Evolutionary conservation across 2,329 filamentous ascomycete species (phyloP), one percentile per base, ranked within the genome.

Genomic region (Diaporthe citriasiana): DNA sequence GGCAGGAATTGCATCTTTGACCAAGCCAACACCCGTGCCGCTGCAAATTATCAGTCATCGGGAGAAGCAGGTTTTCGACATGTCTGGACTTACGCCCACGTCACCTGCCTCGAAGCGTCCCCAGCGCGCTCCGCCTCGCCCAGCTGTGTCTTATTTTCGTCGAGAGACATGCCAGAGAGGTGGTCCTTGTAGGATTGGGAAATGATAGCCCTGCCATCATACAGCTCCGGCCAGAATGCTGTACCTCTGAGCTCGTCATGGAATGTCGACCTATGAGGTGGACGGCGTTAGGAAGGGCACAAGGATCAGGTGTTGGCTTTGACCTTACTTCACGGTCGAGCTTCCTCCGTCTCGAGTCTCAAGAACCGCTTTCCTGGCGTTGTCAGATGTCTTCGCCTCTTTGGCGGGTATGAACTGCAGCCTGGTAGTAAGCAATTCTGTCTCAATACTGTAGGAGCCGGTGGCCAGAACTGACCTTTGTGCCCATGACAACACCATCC

Each of bases 11-110:
- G 77, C 77, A 35, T 84, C 81, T n/a, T 79, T 84, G n/a, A 88
- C 82, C 35, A 87, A 77, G 3, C 86, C 86, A 25, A 88, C 83
- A 0, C 81, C 86, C 6, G 86, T 84, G 55, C 86, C 86, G 78
- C 80, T 82, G 57, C 30, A 47, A 7, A 25, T 25, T 12, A 33
- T 56, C 56, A 70, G 70, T 76, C 6, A 15, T 1, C 19, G 35
- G 4, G n/a, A 25, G 25, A 38, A 15, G 3, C 10, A 5, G 4
- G n/a, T 22, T 9, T 22, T 22, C 30, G 33, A 22, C 5, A 27
- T 53, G 63, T 17, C 30, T 38, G 30, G 53, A 79, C 80, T 73
- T 65, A 81, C 80, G 76, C 75, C 79, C 80, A 81, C 7, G 73
- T 77, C 80, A 85, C 83, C 82, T 85, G 47, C 77, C 86, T 75